Conservation (phyloP, 2,329 filamentous ascomycete genomes). For the Epichloe brachyelytri region DNA sequence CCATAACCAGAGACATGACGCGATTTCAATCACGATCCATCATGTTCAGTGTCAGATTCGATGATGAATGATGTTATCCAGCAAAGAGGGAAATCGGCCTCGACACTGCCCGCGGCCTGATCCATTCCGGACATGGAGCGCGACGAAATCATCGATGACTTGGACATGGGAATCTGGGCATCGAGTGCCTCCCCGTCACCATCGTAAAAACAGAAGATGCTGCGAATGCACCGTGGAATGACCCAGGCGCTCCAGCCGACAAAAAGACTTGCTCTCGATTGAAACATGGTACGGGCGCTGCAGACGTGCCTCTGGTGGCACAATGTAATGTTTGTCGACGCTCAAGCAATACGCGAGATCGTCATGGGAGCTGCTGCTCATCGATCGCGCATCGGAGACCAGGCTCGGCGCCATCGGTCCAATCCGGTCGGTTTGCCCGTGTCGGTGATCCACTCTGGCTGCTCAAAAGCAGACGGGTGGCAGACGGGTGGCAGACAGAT, state of each 20-base stretch:
- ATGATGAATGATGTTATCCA: too few relatives aligned
- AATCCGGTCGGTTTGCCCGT: constrained; percentile 3
- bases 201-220: neutral
- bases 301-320: neutral
- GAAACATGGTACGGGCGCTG: too few relatives aligned
- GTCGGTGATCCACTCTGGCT: neutral
- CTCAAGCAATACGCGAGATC: constrained; percentile 6
- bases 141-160: neutral
- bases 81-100: too few relatives aligned
- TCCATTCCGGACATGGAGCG: too few relatives aligned
- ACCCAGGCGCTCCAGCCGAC: too few relatives aligned
- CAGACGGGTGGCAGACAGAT: too few relatives aligned
- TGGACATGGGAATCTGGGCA: neutral
- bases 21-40: too few relatives aligned
- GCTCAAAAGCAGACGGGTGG: neutral
- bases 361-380: neutral
- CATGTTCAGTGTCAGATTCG: too few relatives aligned
- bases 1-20: too few relatives aligned
- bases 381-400: constrained; percentile 4
- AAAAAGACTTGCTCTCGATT: too few relatives aligned
- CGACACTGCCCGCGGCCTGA: too few relatives aligned
- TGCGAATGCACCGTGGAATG: too few relatives aligned
- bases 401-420: constrained; percentile 5
- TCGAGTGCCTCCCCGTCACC: neutral
- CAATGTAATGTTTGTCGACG: constrained; percentile 8